phyloP scores from a whole-genome alignment of 352 stramenopile species.

The Globisporangium camurandrum region DNA sequence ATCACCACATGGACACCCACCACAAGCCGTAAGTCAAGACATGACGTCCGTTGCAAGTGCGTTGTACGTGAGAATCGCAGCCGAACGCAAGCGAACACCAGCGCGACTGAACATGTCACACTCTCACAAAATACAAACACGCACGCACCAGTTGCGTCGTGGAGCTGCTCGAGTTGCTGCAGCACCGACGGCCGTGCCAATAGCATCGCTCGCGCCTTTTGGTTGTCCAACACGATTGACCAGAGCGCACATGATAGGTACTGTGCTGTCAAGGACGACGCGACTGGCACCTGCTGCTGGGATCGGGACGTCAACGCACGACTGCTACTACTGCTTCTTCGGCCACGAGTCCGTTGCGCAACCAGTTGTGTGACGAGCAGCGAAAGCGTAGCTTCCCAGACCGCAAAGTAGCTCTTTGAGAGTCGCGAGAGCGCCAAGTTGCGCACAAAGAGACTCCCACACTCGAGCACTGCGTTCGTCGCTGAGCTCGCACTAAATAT shows the following conservation, averaged over 20 bases:
- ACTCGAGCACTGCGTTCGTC: slow-evolving; percentile 15
- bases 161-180: slow-evolving; percentile 24
- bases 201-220: slow-evolving; percentile 42
- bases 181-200: slow-evolving; percentile 20
- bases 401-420: slow-evolving; percentile 41
- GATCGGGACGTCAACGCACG: neutral
- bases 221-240: slow-evolving; percentile 59
- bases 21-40: too few species aligned
- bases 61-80: slow-evolving; percentile 1
- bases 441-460: slow-evolving; percentile 38
- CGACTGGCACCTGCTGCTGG: neutral
- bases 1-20: neutral
- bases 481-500: slow-evolving; percentile 20
- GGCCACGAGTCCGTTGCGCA: neutral
- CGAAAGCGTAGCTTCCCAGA: slow-evolving; percentile 50
- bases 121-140: neutral
- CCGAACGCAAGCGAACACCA: slow-evolving; percentile 1
- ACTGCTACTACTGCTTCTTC: neutral
- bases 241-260: slow-evolving; percentile 34
- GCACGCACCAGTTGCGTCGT: slow-evolving; percentile 1
- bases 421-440: slow-evolving; percentile 52
- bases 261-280: too few species aligned
- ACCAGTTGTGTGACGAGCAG: slow-evolving; percentile 23
- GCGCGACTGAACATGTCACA: neutral
- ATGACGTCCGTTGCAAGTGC: too few species aligned